Evolutionary conservation across 2,329 filamentous ascomycete species (phyloP).

Genomic region (Penicillium thymicola): DNA sequence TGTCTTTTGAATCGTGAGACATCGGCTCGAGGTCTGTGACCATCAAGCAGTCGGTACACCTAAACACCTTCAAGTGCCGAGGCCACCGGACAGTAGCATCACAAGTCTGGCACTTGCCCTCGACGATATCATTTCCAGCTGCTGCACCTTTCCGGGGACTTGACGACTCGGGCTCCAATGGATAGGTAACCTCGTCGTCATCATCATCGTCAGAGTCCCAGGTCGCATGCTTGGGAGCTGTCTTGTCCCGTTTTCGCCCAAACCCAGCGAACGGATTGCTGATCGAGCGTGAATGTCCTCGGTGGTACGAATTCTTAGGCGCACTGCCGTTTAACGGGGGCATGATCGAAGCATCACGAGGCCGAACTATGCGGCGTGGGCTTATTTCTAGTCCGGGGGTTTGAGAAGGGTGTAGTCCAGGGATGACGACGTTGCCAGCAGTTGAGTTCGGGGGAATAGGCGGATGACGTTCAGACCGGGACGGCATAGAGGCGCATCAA

Average conservation of each 20-base stretch:
- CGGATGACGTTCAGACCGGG: constrained; percentile 32
- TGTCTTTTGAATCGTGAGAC: constrained; percentile 19
- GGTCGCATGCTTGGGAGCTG: constrained; percentile 42
- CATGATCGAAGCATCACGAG: constrained; percentile 27
- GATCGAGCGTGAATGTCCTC: constrained; percentile 62
- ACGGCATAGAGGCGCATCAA: constrained; percentile 38
- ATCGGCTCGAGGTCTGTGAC: constrained; percentile 71
- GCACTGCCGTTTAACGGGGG: constrained; percentile 19
- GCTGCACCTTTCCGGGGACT: constrained; percentile 40
- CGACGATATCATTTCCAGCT: constrained; percentile 59
- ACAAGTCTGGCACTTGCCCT: constrained; percentile 81
- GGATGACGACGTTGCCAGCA: constrained; percentile 16
- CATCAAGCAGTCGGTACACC: constrained; percentile 79
- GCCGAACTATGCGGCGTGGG: constrained; percentile 18
- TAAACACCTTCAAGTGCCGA: constrained; percentile 66
- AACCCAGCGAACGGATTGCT: constrained; percentile 70
- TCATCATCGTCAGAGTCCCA: constrained; percentile 49
- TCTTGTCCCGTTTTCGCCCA: constrained; percentile 52
- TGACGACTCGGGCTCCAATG: constrained; percentile 33
- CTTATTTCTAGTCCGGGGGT: constrained; percentile 18
- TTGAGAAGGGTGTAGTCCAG: constrained; percentile 17
- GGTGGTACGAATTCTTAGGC: constrained; percentile 20
- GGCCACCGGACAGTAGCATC: constrained; percentile 78
- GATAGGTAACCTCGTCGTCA: constrained; percentile 26
- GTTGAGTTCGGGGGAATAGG: constrained; percentile 28